Conservation (phyloP, 805 yeast species). For the Grigorovia jiainica region DNA sequence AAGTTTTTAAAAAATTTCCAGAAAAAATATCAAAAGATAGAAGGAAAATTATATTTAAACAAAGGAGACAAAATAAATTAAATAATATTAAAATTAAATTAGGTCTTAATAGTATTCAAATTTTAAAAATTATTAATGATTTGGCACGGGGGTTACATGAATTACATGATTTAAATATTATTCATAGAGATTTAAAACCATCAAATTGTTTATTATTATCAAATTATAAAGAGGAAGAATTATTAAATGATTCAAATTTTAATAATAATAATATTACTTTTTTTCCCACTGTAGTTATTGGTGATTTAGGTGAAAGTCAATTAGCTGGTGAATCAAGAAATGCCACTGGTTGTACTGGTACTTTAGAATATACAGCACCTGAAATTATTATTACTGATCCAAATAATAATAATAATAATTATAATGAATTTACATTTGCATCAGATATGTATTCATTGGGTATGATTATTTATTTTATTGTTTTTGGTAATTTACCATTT, state of each 20-base stretch:
- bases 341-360: conserved; percentile 81
- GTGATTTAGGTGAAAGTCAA: conserved; percentile 87
- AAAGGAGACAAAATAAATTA: conserved; percentile 11
- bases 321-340: conserved; percentile 53
- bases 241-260: conserved; percentile 11
- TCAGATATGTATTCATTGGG: conserved; percentile 82
- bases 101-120: conserved; percentile 47
- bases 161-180: conserved; percentile 61
- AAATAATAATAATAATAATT: conserved; percentile 20
- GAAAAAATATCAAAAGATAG: conserved; percentile 29
- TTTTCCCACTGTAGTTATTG: conserved; percentile 65
- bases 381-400: conserved; percentile 41
- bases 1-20: conserved; percentile 29
- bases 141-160: conserved; percentile 61
- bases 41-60: conserved; percentile 29
- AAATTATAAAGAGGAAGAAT: conserved; percentile 14
- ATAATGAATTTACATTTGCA: conserved; percentile 53
- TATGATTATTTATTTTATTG: conserved; percentile 65
- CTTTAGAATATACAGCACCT: conserved; percentile 82
- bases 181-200: conserved; percentile 87
- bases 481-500: conserved; percentile 67
- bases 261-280: conserved; percentile 4
- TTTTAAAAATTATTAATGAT: conserved; percentile 59
- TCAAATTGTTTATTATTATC: conserved; percentile 62
- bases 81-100: conserved; percentile 1